phyloP scores from a whole-genome alignment of 345 rosid genomes.

The Kandelia obovata region DNA sequence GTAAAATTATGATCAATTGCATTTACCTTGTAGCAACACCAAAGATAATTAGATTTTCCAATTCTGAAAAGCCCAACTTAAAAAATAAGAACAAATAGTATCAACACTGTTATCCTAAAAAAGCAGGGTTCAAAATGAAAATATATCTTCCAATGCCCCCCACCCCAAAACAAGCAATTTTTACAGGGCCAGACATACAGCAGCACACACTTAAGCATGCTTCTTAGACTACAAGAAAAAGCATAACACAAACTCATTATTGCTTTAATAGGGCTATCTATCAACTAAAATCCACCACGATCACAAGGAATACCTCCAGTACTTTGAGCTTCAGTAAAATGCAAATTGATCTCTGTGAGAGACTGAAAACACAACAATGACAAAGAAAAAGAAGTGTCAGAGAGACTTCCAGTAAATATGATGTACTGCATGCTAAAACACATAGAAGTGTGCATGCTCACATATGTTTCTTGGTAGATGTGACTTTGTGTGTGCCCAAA shows the following conservation, averaged over 20 bases:
- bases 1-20: too few relatives aligned
- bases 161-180: too few relatives aligned
- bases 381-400: slow-evolving; percentile 29
- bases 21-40: too few relatives aligned
- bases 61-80: too few relatives aligned
- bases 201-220: neutral
- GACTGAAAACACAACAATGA: slow-evolving; percentile 59
- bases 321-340: slow-evolving; percentile 69
- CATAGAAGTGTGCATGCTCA: neutral
- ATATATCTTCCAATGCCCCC: too few relatives aligned
- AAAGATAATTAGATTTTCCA: too few relatives aligned
- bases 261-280: slow-evolving; percentile 10
- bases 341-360: slow-evolving; percentile 80
- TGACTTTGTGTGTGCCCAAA: too few relatives aligned
- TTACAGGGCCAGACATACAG: too few relatives aligned
- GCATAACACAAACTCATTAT: neutral
- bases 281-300: slow-evolving; percentile 11
- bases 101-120: too few relatives aligned
- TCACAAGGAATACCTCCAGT: slow-evolving; percentile 63
- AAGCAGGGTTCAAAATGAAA: too few relatives aligned
- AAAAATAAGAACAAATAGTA: too few relatives aligned
- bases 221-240: neutral
- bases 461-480: too few relatives aligned
- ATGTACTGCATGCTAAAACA: neutral
- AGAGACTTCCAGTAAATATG: slow-evolving; percentile 15